Conservation (phyloP, 2,329 filamentous ascomycete genomes). For the Apiospora marii region DNA sequence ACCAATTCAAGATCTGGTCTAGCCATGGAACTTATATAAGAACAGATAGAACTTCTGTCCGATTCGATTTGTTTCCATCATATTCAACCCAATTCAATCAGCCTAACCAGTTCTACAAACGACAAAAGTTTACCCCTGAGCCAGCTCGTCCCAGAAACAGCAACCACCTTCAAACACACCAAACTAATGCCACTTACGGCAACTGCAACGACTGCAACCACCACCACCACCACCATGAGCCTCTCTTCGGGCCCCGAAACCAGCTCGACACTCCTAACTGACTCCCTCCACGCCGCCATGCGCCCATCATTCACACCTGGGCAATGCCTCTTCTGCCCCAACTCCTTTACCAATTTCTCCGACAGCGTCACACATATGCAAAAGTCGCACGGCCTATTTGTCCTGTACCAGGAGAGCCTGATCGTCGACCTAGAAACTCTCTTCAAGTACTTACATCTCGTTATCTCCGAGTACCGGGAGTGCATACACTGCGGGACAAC, state of each 20-base stretch:
- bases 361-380: conserved; percentile 57
- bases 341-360: conserved; percentile 38
- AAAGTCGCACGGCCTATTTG: conserved; percentile 53
- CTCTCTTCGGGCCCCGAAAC: conserved; percentile 28
- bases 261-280: conserved; percentile 26
- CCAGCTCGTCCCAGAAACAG: conserved; percentile 21
- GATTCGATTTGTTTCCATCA: not conserved
- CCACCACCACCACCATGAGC: conserved; percentile 30
- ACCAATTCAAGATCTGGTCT: not conserved
- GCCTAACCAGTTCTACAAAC: not conserved
- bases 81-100: not conserved
- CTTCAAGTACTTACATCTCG: conserved; percentile 55
- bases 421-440: conserved; percentile 56
- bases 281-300: conserved; percentile 30
- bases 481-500: conserved; percentile 59
- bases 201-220: conserved; percentile 32
- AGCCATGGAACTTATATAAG: not conserved
- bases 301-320: conserved; percentile 32
- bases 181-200: conserved; percentile 27
- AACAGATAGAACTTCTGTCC: not conserved
- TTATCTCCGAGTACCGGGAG: conserved; percentile 57
- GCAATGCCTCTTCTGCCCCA: conserved; percentile 38
- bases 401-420: conserved; percentile 49
- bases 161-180: conserved; percentile 26
- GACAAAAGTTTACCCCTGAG: not conserved